Percentiles rank a stretch among this genome's conserved stretches.
These are phyloP conservation scores for Seiridium cupressi DNA, from an alignment of 2,329 filamentous ascomycete species.

Conservation along the genomic window DNA sequence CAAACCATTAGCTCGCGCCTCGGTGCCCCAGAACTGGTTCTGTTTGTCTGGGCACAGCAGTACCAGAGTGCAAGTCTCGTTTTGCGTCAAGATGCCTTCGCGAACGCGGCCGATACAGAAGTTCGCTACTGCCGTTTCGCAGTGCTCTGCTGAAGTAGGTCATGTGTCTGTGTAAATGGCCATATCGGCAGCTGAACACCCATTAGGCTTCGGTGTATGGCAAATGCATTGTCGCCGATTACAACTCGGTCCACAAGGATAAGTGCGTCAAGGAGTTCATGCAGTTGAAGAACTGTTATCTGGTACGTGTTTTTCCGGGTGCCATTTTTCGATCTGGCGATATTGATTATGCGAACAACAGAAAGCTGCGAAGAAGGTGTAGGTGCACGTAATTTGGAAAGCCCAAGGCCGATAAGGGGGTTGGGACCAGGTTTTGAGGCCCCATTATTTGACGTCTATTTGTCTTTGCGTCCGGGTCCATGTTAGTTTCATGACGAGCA, in stretches of 20 bases:
- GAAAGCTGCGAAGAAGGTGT: conserved; percentile 49
- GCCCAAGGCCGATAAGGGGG: too few relatives aligned
- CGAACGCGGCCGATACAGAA: conserved; percentile 51
- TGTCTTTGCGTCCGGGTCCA: too few relatives aligned
- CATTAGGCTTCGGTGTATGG: conserved; percentile 78
- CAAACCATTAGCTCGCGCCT: too few relatives aligned
- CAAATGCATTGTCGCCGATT: conserved; percentile 87
- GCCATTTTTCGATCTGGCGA: too few relatives aligned
- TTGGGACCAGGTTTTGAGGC: too few relatives aligned
- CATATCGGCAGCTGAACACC: neutral
- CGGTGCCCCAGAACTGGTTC: too few relatives aligned
- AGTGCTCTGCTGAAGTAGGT: conserved; percentile 54
- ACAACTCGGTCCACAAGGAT: conserved; percentile 86
- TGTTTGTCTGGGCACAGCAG: too few relatives aligned
- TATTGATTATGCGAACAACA: conserved; percentile 19
- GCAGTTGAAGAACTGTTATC: conserved; percentile 80
- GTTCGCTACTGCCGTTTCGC: conserved; percentile 51
- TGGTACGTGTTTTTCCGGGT: conserved; percentile 54
- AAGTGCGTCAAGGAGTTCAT: conserved; percentile 87
- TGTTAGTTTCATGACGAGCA: too few relatives aligned
- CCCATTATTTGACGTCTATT: too few relatives aligned
- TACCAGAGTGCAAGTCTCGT: neutral
- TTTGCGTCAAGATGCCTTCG: conserved; percentile 14
- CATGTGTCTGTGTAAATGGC: neutral
- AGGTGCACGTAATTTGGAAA: too few relatives aligned